These are phyloP conservation scores for Termitomyces heimii DNA, from an alignment of 768 basidiomycete genomes.

Conservation along the genomic window DNA sequence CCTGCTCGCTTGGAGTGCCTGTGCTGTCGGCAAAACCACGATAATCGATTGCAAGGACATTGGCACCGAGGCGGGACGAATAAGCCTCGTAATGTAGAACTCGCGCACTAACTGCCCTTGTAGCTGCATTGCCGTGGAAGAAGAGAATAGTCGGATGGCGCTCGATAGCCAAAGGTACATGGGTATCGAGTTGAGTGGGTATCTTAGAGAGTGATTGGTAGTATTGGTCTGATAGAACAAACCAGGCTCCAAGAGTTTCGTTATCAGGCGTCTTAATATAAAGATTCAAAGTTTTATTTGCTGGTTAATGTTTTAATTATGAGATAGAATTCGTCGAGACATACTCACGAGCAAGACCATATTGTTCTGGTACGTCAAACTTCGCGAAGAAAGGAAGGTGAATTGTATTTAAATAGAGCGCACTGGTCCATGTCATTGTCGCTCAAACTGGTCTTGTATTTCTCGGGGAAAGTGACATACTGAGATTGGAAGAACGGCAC, in stretches of 20 bases:
- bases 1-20: constrained; percentile 70
- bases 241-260: constrained; percentile 81
- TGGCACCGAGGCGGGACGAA: constrained; percentile 58
- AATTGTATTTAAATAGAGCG: constrained; percentile 59
- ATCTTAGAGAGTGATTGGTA: constrained; percentile 46
- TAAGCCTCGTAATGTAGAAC: constrained; percentile 64
- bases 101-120: constrained; percentile 62
- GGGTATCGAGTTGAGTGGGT: constrained; percentile 28
- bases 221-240: constrained; percentile 61
- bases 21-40: constrained; percentile 88
- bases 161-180: constrained; percentile 49
- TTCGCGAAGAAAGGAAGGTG: constrained; percentile 57
- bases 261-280: constrained; percentile 71
- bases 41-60: constrained; percentile 87
- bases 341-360: constrained; percentile 69
- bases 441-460: background rate
- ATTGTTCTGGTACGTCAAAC: constrained; percentile 66
- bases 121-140: constrained; percentile 87
- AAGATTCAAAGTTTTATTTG: constrained; percentile 73
- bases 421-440: constrained; percentile 17
- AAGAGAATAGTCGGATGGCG: constrained; percentile 77
- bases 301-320: constrained; percentile 27
- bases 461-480: constrained; percentile 32
- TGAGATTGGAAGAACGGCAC: constrained; percentile 66
- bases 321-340: background rate